A percentile compares a stretch with the other conserved stretches of the same genome.
phyloP scores from a whole-genome alignment of 768 basidiomycete genomes.

The Candolleomyces efflorescens region DNA sequence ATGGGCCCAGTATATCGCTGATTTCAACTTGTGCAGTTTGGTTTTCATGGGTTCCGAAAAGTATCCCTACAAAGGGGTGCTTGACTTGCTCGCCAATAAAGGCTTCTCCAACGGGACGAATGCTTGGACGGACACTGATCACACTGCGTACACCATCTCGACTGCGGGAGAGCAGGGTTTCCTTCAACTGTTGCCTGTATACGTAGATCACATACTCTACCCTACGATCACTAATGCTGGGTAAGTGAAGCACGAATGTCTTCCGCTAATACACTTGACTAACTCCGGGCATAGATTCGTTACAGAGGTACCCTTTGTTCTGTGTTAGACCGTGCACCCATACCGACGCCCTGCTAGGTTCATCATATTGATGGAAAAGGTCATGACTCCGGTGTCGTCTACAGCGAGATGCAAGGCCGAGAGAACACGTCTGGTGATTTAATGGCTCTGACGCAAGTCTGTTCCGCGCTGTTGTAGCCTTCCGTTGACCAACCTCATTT shows the following conservation, averaged over 20 bases:
- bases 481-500: neutral
- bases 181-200: conserved; percentile 80
- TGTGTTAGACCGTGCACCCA: neutral
- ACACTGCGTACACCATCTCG: conserved; percentile 93
- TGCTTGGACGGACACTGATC: conserved; percentile 96
- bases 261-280: conserved; percentile 1
- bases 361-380: conserved; percentile 92
- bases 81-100: conserved; percentile 93
- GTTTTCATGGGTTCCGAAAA: conserved; percentile 95
- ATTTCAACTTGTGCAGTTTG: conserved; percentile 50
- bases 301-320: conserved; percentile 46
- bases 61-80: conserved; percentile 94
- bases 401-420: conserved; percentile 95
- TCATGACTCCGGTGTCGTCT: conserved; percentile 93
- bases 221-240: conserved; percentile 90
- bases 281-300: conserved; percentile 36
- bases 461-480: neutral
- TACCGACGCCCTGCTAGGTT: conserved; percentile 45
- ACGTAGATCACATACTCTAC: conserved; percentile 94
- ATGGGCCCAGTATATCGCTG: neutral
- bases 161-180: conserved; percentile 95
- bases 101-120: conserved; percentile 91
- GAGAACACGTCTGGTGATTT: conserved; percentile 91
- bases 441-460: conserved; percentile 75
- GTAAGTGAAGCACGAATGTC: conserved; percentile 33